Conservation (phyloP, 164 flowering plant species). For the Sextonia rubra region DNA sequence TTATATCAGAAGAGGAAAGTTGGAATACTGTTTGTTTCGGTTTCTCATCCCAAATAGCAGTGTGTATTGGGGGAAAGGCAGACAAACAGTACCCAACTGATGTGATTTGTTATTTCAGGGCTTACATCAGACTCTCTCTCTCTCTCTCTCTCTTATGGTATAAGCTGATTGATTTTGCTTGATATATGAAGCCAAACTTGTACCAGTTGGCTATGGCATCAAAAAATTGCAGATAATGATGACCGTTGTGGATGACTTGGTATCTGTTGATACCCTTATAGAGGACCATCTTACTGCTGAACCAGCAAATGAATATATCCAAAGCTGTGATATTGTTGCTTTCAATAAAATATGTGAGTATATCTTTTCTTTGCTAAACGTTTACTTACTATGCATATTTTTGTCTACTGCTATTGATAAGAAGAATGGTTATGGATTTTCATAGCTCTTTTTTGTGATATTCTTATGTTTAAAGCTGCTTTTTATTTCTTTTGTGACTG, state of each 20-base stretch:
- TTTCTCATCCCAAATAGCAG: neutral
- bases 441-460: too few species aligned
- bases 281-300: conserved; percentile 76
- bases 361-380: neutral
- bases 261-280: conserved; percentile 71
- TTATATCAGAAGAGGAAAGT: neutral
- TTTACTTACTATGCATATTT: too few species aligned
- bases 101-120: neutral
- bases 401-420: neutral
- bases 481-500: too few species aligned
- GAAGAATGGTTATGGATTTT: too few species aligned
- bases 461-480: too few species aligned
- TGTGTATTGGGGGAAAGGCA: neutral
- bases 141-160: neutral
- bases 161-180: neutral
- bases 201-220: conserved; percentile 83
- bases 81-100: neutral
- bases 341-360: conserved; percentile 64
- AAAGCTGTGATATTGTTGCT: conserved; percentile 93
- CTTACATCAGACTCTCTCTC: too few species aligned
- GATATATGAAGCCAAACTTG: conserved; percentile 64
- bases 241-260: conserved; percentile 89
- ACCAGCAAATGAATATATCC: conserved; percentile 77
- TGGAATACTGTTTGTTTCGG: neutral
- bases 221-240: conserved; percentile 88